Percentiles rank a stretch among this genome's conserved stretches.
These are phyloP conservation scores for Pseudoturritis turrita DNA, from an alignment of 345 rosid species.

Conservation along the genomic window DNA sequence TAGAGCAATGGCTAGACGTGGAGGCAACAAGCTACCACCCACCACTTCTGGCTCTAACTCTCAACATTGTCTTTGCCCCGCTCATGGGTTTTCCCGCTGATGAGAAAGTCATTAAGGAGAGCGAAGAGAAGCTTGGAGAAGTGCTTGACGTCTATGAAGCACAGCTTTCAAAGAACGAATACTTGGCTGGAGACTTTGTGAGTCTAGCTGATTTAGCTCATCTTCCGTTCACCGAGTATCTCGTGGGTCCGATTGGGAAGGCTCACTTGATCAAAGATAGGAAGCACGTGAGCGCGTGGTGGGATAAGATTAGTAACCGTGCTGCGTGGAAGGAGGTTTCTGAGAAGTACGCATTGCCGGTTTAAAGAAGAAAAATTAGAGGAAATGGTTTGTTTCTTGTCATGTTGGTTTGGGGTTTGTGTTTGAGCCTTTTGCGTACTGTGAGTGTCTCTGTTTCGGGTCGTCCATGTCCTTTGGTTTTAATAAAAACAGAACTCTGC, in stretches of 20 bases:
- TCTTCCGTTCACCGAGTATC: constrained; percentile 48
- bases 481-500: background rate
- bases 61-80: constrained; percentile 42
- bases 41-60: constrained; percentile 32
- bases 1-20: constrained; percentile 68
- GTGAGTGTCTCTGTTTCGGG: background rate
- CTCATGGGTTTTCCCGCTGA: constrained; percentile 39
- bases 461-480: background rate
- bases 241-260: constrained; percentile 45
- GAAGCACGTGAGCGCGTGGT: constrained; percentile 56
- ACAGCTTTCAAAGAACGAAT: constrained; percentile 51
- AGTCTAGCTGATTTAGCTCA: constrained; percentile 68
- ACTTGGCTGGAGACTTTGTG: constrained; percentile 59
- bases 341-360: constrained; percentile 22
- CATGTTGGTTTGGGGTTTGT: background rate
- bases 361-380: background rate
- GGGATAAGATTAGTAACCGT: constrained; percentile 61
- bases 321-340: constrained; percentile 57
- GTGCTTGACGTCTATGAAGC: constrained; percentile 58
- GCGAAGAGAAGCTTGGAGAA: constrained; percentile 53
- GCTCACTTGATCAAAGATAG: constrained; percentile 47
- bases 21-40: constrained; percentile 57
- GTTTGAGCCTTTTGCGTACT: background rate
- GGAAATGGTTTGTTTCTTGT: background rate
- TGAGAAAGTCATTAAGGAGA: constrained; percentile 43